These are phyloP conservation scores for Byssothecium circinans DNA, from an alignment of 2,329 filamentous ascomycete species.

Conservation along the genomic window DNA sequence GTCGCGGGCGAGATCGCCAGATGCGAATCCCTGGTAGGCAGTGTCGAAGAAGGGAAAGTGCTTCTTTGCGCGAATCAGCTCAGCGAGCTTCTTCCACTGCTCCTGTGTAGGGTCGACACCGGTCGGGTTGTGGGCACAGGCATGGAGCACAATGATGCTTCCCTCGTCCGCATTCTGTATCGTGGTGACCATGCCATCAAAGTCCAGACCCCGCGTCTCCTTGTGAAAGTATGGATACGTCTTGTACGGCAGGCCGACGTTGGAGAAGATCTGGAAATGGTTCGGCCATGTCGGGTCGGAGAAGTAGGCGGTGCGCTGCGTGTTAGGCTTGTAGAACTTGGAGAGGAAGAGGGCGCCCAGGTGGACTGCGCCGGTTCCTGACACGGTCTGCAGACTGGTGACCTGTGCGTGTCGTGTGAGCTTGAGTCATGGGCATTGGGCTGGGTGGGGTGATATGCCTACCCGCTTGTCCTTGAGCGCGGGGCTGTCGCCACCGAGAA, in stretches of 20 bases:
- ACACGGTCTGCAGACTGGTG: constrained; percentile 88
- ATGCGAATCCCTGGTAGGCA: constrained; percentile 97
- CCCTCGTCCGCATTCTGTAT: constrained; percentile 70
- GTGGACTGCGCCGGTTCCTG: constrained; percentile 93
- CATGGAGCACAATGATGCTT: constrained; percentile 88
- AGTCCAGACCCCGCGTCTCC: constrained; percentile 86
- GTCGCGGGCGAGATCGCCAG: constrained; percentile 81
- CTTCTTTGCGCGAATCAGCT: constrained; percentile 71
- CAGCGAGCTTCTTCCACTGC: constrained; percentile 90
- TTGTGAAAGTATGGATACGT: constrained; percentile 94
- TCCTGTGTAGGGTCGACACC: constrained; percentile 92
- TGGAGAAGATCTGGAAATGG: constrained; percentile 97
- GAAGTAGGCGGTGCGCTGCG: constrained; percentile 78
- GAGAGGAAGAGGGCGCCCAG: constrained; percentile 90
- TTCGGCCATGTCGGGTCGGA: constrained; percentile 98
- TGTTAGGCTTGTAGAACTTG: constrained; percentile 75
- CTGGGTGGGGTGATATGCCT: constrained; percentile 26
- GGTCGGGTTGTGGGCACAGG: constrained; percentile 97
- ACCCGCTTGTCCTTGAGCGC: constrained; percentile 82
- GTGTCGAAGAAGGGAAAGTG: constrained; percentile 99
- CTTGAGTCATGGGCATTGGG: constrained; percentile 22
- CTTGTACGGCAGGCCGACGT: constrained; percentile 76
- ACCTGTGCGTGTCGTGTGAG: constrained; percentile 49
- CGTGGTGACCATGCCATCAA: constrained; percentile 79
- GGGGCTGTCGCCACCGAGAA: constrained; percentile 77